Conservation (phyloP, 331 rosid species). For the Rosa hybrid region DNA sequence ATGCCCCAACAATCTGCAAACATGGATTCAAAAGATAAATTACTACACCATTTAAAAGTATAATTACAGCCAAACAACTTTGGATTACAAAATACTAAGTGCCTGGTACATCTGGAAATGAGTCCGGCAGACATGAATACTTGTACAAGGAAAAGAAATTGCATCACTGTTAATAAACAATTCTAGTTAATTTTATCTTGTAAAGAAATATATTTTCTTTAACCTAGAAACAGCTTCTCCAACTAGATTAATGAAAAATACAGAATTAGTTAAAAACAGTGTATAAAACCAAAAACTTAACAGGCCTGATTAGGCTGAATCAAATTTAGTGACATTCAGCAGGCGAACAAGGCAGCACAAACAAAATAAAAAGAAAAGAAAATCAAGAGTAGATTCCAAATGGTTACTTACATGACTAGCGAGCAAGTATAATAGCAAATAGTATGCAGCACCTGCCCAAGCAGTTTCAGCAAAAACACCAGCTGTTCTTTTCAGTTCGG, state of each 20-base stretch:
- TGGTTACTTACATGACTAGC: conserved; percentile 90
- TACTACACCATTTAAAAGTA: not conserved
- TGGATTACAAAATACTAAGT: not conserved
- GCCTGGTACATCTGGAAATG: not conserved
- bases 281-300: conserved; percentile 6
- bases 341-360: conserved; percentile 19
- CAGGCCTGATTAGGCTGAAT: not conserved
- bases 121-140: not conserved
- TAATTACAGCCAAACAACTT: not conserved
- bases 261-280: not conserved
- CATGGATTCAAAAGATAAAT: conserved; percentile 17
- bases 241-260: conserved; percentile 7
- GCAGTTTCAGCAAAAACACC: conserved; percentile 99
- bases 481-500: conserved; percentile 95
- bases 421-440: conserved; percentile 89
- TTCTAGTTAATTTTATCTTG: not conserved
- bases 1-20: conserved; percentile 92
- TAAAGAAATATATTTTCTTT: not conserved
- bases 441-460: conserved; percentile 99
- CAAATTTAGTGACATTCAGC: conserved; percentile 14
- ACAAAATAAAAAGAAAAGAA: not conserved
- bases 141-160: not conserved
- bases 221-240: not conserved
- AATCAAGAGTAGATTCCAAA: conserved; percentile 13
- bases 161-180: not conserved